phyloP scores from a whole-genome alignment of 257 asterid species.

The Nicotiana tomentosiformis region DNA sequence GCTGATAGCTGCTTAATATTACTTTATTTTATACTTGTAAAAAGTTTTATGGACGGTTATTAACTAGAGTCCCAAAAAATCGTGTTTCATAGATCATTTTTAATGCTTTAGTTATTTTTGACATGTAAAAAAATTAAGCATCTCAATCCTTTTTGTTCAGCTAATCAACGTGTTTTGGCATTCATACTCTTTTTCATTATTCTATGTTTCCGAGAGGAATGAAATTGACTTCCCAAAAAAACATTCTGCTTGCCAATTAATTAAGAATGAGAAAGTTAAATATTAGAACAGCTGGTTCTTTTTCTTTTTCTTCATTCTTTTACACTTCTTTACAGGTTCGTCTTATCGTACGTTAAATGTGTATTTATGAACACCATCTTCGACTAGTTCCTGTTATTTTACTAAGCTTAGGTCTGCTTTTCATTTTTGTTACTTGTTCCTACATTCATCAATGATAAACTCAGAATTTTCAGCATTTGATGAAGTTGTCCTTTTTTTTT shows the following conservation, averaged over 20 bases:
- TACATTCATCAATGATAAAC: slow-evolving; percentile 14
- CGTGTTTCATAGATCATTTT: background rate
- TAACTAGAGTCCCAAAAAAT: background rate
- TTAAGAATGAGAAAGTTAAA: background rate
- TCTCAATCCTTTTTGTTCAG: background rate
- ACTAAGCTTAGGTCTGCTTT: background rate
- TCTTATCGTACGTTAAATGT: background rate
- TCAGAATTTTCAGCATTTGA: background rate
- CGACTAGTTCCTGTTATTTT: slow-evolving; percentile 2
- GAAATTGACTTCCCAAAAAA: slow-evolving; percentile 8
- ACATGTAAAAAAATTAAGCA: too few species aligned
- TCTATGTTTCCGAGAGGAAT: background rate
- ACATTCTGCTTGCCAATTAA: background rate
- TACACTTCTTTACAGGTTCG: background rate
- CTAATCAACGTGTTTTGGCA: background rate
- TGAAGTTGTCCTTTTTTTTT: slow-evolving; percentile 16
- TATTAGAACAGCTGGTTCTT: background rate
- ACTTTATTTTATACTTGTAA: background rate
- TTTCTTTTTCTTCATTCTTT: background rate
- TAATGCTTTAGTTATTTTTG: background rate
- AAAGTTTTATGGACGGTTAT: background rate
- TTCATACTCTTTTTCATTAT: background rate
- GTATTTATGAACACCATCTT: background rate
- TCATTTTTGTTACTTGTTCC: slow-evolving; percentile 4
- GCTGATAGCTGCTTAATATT: background rate